Evolutionary conservation across 805 yeast genomes (phyloP).

Genomic region (Deakozyma indianensis): DNA sequence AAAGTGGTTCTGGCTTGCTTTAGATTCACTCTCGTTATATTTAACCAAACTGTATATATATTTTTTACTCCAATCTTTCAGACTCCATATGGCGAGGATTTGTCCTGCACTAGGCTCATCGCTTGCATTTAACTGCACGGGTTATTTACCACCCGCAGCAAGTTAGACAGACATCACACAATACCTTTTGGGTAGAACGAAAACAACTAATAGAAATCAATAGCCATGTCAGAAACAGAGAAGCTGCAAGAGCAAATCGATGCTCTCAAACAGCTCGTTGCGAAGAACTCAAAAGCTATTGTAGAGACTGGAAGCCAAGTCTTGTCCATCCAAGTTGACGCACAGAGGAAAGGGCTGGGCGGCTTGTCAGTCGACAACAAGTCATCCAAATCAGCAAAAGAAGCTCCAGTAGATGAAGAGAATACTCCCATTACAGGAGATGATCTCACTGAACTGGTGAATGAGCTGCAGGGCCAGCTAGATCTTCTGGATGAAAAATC

Average conservation of each 20-base stretch:
- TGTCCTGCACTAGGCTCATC: too few relatives aligned
- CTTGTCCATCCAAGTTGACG: not conserved
- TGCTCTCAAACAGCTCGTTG: not conserved
- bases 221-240: not conserved
- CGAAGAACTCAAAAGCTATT: not conserved
- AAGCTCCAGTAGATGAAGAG: conserved; percentile 22
- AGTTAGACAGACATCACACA: too few relatives aligned
- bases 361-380: not conserved
- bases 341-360: not conserved
- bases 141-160: too few relatives aligned
- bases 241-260: not conserved
- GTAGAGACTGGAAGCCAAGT: not conserved
- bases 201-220: not conserved
- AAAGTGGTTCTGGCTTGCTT: conserved; percentile 5
- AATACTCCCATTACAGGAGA: conserved; percentile 62
- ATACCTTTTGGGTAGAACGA: too few relatives aligned
- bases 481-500: conserved; percentile 63
- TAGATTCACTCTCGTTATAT: too few relatives aligned
- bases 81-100: too few relatives aligned
- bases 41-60: too few relatives aligned
- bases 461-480: conserved; percentile 80
- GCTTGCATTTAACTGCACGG: too few relatives aligned
- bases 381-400: conserved; percentile 3
- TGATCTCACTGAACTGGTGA: conserved; percentile 75
- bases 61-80: too few relatives aligned